Conservation (phyloP, 371 early-diverging fungal genomes). For the Amoeboaphelidium protococcarum region DNA sequence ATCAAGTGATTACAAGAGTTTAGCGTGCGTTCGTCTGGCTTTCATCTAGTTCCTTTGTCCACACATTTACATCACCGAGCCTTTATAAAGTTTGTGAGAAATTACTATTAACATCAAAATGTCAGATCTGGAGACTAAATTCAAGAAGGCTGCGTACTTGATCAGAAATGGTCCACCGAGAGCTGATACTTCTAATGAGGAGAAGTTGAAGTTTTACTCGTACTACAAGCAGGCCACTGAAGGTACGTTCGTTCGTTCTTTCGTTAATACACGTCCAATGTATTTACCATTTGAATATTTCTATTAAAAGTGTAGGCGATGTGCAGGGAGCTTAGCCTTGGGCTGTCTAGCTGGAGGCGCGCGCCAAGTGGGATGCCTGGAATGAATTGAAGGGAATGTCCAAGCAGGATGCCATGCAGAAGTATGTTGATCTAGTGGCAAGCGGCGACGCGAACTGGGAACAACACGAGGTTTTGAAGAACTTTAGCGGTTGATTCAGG, state of each 20-base stretch:
- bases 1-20: too few relatives aligned
- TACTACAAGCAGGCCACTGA: slow-evolving; percentile 3
- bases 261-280: background rate
- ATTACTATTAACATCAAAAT: too few relatives aligned
- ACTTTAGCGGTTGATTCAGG: background rate
- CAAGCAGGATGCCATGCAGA: background rate
- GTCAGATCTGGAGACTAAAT: background rate
- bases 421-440: background rate
- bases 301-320: too few relatives aligned
- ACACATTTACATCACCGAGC: too few relatives aligned
- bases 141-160: background rate
- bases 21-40: too few relatives aligned
- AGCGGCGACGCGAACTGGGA: background rate
- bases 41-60: too few relatives aligned
- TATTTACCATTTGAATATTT: too few relatives aligned
- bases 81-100: too few relatives aligned
- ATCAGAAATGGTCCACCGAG: background rate
- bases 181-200: background rate
- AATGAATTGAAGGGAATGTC: background rate
- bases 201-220: slow-evolving; percentile 2
- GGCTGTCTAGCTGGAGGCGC: background rate
- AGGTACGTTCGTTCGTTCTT: background rate
- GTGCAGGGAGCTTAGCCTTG: background rate
- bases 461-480: background rate
- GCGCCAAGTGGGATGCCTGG: slow-evolving; percentile 3